Conservation (phyloP, 2,329 filamentous ascomycete genomes). For the Epichloe amarillans region DNA sequence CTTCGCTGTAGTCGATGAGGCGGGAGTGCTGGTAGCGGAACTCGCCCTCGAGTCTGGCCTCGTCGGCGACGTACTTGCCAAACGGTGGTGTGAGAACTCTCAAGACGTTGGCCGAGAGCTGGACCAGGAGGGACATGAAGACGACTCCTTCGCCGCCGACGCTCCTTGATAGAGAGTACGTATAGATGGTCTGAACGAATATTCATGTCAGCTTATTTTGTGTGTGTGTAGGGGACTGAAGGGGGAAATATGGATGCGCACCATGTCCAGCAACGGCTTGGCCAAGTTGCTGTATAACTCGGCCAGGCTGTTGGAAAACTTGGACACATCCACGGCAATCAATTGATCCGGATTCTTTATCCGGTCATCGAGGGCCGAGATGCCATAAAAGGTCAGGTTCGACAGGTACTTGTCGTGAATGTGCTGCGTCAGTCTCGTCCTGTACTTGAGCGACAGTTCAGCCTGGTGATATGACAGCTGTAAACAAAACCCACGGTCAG, state of each 20-base stretch:
- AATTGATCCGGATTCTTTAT: constrained; percentile 98
- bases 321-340: constrained; percentile 90
- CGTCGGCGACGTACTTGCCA: constrained; percentile 93
- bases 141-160: constrained; percentile 95
- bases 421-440: constrained; percentile 81
- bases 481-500: neutral
- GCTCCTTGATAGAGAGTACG: constrained; percentile 80
- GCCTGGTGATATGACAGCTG: constrained; percentile 95
- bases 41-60: constrained; percentile 86
- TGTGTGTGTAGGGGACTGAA: too few species aligned
- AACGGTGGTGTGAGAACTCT: constrained; percentile 89
- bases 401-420: constrained; percentile 94
- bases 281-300: constrained; percentile 94
- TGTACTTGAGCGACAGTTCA: constrained; percentile 82
- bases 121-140: constrained; percentile 87
- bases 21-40: constrained; percentile 92
- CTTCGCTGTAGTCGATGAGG: constrained; percentile 90
- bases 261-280: constrained; percentile 88
- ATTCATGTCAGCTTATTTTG: neutral
- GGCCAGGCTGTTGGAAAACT: constrained; percentile 88
- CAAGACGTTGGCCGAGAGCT: constrained; percentile 87
- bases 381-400: constrained; percentile 91
- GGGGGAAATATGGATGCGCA: constrained; percentile 20
- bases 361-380: constrained; percentile 87
- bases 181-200: constrained; percentile 61